These are phyloP conservation scores for Melampsora larici-populina DNA, from an alignment of 1,284 basidiomycete species.

Conservation along the genomic window DNA sequence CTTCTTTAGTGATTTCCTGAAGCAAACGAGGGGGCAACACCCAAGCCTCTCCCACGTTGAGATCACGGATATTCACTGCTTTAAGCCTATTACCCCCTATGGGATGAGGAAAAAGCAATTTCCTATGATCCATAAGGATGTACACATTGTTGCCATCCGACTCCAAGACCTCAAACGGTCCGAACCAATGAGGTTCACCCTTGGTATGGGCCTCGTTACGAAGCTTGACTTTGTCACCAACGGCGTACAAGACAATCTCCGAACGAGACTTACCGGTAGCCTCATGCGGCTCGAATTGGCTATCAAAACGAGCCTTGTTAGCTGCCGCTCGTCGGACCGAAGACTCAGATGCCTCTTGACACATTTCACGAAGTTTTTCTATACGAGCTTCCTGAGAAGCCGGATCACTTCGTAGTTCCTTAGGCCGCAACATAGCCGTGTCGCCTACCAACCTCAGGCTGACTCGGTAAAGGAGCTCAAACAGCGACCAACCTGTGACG, in stretches of 20 bases:
- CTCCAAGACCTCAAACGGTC: background rate
- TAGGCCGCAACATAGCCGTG: background rate
- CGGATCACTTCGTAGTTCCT: background rate
- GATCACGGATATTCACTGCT: too few relatives aligned
- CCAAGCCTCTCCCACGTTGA: too few relatives aligned
- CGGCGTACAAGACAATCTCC: background rate
- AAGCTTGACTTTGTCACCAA: background rate
- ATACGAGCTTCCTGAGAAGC: background rate
- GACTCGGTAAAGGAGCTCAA: constrained; percentile 1
- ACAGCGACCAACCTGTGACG: background rate
- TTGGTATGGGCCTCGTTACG: too few relatives aligned
- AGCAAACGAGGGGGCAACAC: too few relatives aligned
- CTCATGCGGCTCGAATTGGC: background rate
- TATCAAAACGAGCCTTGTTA: background rate
- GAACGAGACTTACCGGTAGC: background rate
- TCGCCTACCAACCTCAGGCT: background rate
- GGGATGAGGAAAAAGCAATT: too few relatives aligned
- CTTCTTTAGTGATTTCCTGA: too few relatives aligned
- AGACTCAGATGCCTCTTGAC: background rate
- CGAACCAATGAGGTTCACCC: constrained; percentile 8
- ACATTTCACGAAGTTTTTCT: background rate
- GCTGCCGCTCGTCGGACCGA: background rate
- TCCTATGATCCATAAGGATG: too few relatives aligned
- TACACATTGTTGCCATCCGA: too few relatives aligned
- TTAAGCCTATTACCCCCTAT: too few relatives aligned